Conservation (phyloP, 148 eudicot species). For the Tetragonia tetragonoides region DNA sequence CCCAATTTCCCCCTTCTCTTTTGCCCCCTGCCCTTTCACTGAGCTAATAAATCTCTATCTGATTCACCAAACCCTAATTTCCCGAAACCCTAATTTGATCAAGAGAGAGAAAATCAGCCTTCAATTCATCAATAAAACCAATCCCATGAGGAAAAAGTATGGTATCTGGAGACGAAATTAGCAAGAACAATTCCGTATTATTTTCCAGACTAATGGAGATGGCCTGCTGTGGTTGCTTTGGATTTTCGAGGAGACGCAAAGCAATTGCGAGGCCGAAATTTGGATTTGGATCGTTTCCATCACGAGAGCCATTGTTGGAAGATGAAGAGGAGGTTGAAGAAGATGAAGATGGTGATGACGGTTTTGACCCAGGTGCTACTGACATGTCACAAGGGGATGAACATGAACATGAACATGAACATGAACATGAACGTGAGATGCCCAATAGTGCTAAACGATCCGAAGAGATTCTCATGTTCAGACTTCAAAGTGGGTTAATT, state of each 20-base stretch:
- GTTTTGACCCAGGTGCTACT: conserved; percentile 47
- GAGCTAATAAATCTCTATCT: not conserved
- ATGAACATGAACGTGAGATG: conserved; percentile 39
- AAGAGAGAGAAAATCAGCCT: no score
- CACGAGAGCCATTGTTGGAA: conserved; percentile 58
- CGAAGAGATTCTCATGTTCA: conserved; percentile 65
- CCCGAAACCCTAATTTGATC: no score
- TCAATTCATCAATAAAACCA: not conserved
- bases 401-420: conserved; percentile 39
- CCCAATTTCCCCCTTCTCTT: no score
- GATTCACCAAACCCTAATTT: no score
- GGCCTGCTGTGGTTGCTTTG: conserved; percentile 98
- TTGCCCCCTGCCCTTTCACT: no score
- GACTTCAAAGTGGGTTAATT: conserved; percentile 61
- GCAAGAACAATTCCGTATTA: not conserved
- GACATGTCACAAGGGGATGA: conserved; percentile 61
- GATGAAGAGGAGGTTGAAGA: conserved; percentile 45
- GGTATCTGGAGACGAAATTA: not conserved
- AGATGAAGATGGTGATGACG: conserved; percentile 42
- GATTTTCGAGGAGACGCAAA: conserved; percentile 60
- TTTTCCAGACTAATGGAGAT: conserved; percentile 54
- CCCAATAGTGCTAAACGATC: conserved; percentile 56
- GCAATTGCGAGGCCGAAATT: conserved; percentile 33
- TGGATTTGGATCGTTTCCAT: conserved; percentile 27
- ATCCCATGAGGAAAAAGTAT: conserved; percentile 7